These are phyloP conservation scores for Chalciporus pseudorubinellus DNA, from an alignment of 768 basidiomycete genomes.

Conservation along the genomic window DNA sequence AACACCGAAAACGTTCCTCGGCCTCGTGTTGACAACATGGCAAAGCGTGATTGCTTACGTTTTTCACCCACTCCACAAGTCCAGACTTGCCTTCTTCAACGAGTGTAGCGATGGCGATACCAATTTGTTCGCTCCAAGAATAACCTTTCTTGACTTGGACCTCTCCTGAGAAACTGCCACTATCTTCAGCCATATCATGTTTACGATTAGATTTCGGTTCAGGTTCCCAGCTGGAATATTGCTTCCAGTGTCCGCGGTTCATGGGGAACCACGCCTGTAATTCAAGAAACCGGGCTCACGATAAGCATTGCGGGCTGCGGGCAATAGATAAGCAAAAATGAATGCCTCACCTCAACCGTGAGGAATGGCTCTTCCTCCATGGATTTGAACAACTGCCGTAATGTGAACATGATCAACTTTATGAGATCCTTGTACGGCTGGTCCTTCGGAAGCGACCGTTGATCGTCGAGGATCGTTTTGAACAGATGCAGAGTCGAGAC, in stretches of 20 bases:
- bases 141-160: slow-evolving; percentile 84
- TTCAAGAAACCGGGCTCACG: slow-evolving; percentile 4
- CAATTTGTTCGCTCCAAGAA: slow-evolving; percentile 86
- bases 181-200: slow-evolving; percentile 33
- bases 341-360: slow-evolving; percentile 72
- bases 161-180: slow-evolving; percentile 53
- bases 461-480: slow-evolving; percentile 80
- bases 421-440: slow-evolving; percentile 81
- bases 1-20: slow-evolving; percentile 10
- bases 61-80: slow-evolving; percentile 76
- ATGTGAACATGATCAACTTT: slow-evolving; percentile 78
- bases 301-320: slow-evolving; percentile 20
- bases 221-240: slow-evolving; percentile 75
- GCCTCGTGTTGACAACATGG: slow-evolving; percentile 22
- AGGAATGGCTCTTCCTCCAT: slow-evolving; percentile 82
- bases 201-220: slow-evolving; percentile 40
- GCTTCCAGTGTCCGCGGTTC: slow-evolving; percentile 84
- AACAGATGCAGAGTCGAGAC: slow-evolving; percentile 88
- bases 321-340: slow-evolving; percentile 24
- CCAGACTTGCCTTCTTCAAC: slow-evolving; percentile 60
- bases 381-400: slow-evolving; percentile 93
- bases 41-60: slow-evolving; percentile 50
- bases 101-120: slow-evolving; percentile 75
- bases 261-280: slow-evolving; percentile 84
- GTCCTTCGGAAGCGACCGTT: slow-evolving; percentile 73